Percentiles rank a stretch among this genome's conserved stretches.
Evolutionary conservation across 2,329 filamentous ascomycete genomes (phyloP).

Genomic region (Talaromyces sp.): DNA sequence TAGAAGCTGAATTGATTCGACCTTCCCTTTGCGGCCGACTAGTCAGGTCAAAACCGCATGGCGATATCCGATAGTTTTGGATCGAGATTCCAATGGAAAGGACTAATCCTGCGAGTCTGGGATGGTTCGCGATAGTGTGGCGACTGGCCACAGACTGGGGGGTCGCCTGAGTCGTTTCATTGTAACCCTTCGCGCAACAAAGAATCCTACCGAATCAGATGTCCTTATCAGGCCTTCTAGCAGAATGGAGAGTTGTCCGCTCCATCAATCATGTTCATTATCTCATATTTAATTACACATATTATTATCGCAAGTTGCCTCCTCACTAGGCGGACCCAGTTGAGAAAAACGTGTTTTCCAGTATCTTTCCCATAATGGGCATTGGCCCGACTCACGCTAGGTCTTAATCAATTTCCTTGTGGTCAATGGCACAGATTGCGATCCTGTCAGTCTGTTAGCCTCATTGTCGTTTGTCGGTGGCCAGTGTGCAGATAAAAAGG

Average conservation of each 20-base stretch:
- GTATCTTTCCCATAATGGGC: not conserved
- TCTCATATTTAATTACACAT: not conserved
- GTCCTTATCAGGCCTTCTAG: not conserved
- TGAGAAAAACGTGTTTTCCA: not conserved
- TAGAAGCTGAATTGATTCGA: not conserved
- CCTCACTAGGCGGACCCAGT: not conserved
- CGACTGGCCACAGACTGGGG: not conserved
- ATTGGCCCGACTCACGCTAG: not conserved
- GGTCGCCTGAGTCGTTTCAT: not conserved
- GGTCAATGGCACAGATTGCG: not conserved
- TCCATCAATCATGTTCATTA: not conserved
- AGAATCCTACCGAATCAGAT: not conserved
- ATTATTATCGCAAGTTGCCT: constrained; percentile 1
- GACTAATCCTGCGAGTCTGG: not conserved
- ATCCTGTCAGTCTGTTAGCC: not conserved
- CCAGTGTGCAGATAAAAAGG: not conserved
- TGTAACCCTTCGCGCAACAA: constrained; percentile 7
- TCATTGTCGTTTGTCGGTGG: not conserved
- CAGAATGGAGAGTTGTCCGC: not conserved
- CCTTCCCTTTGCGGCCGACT: not conserved
- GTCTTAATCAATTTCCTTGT: not conserved
- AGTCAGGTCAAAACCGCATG: not conserved
- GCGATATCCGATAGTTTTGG: not conserved
- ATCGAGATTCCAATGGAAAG: not conserved
- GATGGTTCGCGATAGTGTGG: not conserved